Evolutionary conservation across 1,139 yeast species (phyloP), one percentile per base, ranked within the genome.

Genomic region (Pichia kudriavzevii): DNA sequence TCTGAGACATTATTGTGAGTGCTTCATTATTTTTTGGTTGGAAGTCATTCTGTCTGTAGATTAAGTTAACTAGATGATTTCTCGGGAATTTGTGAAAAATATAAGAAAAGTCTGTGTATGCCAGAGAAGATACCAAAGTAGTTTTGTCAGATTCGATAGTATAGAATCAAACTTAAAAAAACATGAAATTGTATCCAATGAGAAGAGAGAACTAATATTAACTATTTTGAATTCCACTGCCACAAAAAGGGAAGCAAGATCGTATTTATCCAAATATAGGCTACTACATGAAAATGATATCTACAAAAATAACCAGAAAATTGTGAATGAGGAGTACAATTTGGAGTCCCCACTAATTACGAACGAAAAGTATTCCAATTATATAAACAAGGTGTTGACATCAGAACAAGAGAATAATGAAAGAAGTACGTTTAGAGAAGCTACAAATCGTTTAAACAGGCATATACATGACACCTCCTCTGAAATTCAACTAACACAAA

Each of bases 151-250:
- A n/a, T n/a, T n/a, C n/a, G n/a, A n/a, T n/a, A n/a, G n/a, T n/a
- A n/a, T n/a, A n/a, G 36, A 33, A 13, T 39, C 42, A 24, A 39
- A 36, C 21, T n/a, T 39, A 22, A 13, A 21, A 9, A 39, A 36
- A 24, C 42, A 39, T 16, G 16, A 14, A 8, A 24, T 20, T 22
- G 5, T 25, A 7, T 39, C 38, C 4, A 10, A 15, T 9, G 43
- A 67, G 10, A 68, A 66, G 44, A 61, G 58, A 31, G 76, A 75
- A 42, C 57, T 81, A 32, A 75, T 80, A n/a, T 59, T 79, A 16
- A 75, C 85, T 5, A 79, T 81, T 21, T 60, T 81, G 35, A 76
- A 72, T 47, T 75, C 85, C 5, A 79, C 93, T 5, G 81, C 88
- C 10, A 80, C 91, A 1, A 79, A 79, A 52, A 57, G 93, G 44